These are phyloP conservation scores for Pseudocercospora cruenta DNA, from an alignment of 2,329 filamentous ascomycete genomes.

Conservation along the genomic window DNA sequence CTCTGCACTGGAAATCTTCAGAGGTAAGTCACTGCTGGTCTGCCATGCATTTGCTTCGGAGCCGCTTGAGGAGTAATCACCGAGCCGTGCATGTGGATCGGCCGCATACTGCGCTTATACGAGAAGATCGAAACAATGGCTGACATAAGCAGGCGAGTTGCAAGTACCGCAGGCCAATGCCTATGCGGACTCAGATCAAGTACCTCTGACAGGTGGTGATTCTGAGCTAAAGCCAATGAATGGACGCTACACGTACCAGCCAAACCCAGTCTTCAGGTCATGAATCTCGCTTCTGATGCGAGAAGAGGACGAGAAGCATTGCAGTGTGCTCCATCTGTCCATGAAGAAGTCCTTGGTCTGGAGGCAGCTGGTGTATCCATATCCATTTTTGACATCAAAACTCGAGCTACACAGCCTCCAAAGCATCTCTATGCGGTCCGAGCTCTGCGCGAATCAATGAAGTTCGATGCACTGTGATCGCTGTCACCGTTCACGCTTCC, in stretches of 20 bases:
- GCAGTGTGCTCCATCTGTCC: background rate
- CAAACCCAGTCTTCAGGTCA: constrained; percentile 23
- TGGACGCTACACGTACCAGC: constrained; percentile 22
- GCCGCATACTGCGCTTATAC: background rate
- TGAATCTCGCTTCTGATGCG: background rate
- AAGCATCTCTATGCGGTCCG: too few species aligned
- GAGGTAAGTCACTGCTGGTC: constrained; percentile 46
- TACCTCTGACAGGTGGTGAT: constrained; percentile 23
- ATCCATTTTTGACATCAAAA: too few species aligned
- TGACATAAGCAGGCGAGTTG: constrained; percentile 26
- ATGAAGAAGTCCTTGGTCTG: background rate
- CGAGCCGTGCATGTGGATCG: background rate
- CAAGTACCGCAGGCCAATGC: constrained; percentile 24
- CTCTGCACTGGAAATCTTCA: constrained; percentile 61
- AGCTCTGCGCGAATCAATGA: too few species aligned
- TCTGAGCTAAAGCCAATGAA: constrained; percentile 1
- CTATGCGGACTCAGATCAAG: constrained; percentile 22
- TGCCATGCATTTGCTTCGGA: background rate
- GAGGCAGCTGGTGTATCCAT: background rate
- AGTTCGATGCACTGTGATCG: too few species aligned
- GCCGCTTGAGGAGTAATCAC: background rate
- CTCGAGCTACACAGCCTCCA: too few species aligned
- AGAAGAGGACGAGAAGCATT: background rate
- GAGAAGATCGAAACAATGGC: background rate
- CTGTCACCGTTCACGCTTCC: too few species aligned